These are phyloP conservation scores for Zygnema cylindricum DNA, from an alignment of 139 green algal species.

Conservation along the genomic window DNA sequence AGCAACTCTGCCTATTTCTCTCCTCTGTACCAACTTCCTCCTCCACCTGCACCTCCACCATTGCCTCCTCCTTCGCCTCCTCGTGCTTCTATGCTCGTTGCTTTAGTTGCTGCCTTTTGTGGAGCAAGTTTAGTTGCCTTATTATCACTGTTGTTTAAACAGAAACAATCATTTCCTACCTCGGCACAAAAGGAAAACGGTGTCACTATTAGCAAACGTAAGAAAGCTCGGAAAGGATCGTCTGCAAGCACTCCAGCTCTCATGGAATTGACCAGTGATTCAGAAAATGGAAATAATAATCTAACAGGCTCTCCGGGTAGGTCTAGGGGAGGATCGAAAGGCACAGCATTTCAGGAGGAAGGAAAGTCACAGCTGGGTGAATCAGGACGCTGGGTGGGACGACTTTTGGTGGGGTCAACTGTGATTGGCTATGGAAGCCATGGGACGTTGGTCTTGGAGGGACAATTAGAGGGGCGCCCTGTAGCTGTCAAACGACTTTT, in stretches of 20 bases:
- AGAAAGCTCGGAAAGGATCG: background rate
- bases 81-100: background rate
- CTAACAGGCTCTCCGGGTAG: too few species aligned
- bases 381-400: conserved; percentile 31
- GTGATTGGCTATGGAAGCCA: conserved; percentile 69
- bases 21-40: background rate
- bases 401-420: conserved; percentile 55
- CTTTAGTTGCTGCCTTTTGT: background rate
- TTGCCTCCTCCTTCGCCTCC: background rate
- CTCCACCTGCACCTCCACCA: background rate
- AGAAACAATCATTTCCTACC: background rate
- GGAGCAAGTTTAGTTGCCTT: background rate
- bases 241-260: background rate
- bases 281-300: too few species aligned
- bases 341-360: too few species aligned
- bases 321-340: too few species aligned
- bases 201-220: background rate
- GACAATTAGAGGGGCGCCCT: conserved; percentile 57
- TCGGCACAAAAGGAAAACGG: background rate
- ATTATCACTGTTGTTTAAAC: background rate
- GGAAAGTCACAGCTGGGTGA: too few species aligned
- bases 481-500: conserved; percentile 69
- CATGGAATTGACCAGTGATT: background rate
- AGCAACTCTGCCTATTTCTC: background rate
- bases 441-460: conserved; percentile 70